phyloP scores from a whole-genome alignment of 768 basidiomycete species.

The Hebeloma cylindrosporum region DNA sequence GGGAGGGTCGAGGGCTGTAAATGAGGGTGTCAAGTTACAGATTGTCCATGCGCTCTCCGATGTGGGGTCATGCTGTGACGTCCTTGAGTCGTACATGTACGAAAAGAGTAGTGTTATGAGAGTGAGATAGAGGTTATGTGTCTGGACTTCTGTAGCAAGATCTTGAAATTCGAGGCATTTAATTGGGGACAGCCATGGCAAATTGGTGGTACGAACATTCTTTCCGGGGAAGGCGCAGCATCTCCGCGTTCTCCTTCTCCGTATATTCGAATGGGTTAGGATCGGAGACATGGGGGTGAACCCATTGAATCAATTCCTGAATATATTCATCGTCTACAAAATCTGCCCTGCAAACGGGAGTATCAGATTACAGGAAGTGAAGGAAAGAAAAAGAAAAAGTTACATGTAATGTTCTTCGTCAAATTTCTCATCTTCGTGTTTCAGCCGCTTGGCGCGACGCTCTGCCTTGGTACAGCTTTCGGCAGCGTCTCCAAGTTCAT shows the following conservation, averaged over 20 bases:
- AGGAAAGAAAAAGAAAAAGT: slow-evolving; percentile 17
- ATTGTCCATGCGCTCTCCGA: slow-evolving; percentile 91
- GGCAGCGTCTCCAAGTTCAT: slow-evolving; percentile 69
- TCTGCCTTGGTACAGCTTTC: slow-evolving; percentile 55
- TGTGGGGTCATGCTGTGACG: slow-evolving; percentile 76
- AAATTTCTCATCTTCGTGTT: slow-evolving; percentile 76
- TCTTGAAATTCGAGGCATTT: no score
- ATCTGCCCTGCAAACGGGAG: slow-evolving; percentile 60
- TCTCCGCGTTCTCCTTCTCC: slow-evolving; percentile 67
- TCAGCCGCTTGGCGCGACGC: slow-evolving; percentile 51
- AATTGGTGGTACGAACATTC: slow-evolving; percentile 53
- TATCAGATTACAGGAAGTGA: background rate
- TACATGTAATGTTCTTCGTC: slow-evolving; percentile 86
- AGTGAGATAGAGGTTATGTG: slow-evolving; percentile 63
- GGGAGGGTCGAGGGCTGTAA: slow-evolving; percentile 80
- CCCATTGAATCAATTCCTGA: slow-evolving; percentile 66
- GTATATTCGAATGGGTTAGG: slow-evolving; percentile 51
- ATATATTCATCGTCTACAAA: slow-evolving; percentile 77
- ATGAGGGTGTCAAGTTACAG: slow-evolving; percentile 66
- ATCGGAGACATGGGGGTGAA: slow-evolving; percentile 48
- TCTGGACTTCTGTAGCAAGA: slow-evolving; percentile 55
- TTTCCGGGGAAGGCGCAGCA: slow-evolving; percentile 58
- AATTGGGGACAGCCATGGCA: no score
- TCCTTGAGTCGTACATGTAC: slow-evolving; percentile 80
- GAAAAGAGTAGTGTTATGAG: slow-evolving; percentile 73